Conservation (phyloP, 108 stramenopile genomes). For the Chaetoceros tenuissimus region DNA sequence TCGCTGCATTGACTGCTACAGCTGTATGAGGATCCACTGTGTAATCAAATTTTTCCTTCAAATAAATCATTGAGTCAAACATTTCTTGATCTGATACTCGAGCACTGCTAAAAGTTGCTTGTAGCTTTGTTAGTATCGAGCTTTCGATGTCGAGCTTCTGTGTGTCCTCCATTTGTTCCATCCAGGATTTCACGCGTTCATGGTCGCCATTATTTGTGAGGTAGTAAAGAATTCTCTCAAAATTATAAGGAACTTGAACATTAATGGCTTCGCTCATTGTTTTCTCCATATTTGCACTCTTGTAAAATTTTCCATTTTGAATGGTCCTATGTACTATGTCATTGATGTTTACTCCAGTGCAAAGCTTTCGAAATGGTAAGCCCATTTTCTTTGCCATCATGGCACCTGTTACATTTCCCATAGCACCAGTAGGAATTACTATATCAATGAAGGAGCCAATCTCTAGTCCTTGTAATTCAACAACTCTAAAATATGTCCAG, state of each 20-base stretch:
- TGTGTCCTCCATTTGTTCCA: constrained; percentile 42
- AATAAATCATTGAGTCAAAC: constrained; percentile 30
- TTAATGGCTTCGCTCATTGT: constrained; percentile 87
- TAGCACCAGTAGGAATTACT: constrained; percentile 85
- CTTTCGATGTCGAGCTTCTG: constrained; percentile 25
- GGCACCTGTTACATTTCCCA: constrained; percentile 76
- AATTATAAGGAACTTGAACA: constrained; percentile 85
- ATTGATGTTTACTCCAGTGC: constrained; percentile 72
- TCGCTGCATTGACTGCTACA: constrained; percentile 66
- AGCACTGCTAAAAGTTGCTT: constrained; percentile 55
- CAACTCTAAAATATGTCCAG: constrained; percentile 76
- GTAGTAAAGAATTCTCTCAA: constrained; percentile 79
- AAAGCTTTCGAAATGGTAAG: constrained; percentile 54
- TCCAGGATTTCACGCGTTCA: constrained; percentile 44
- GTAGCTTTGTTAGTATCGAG: constrained; percentile 30
- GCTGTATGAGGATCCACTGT: constrained; percentile 81
- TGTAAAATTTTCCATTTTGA: constrained; percentile 43
- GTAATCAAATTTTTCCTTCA: constrained; percentile 27
- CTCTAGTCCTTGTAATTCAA: constrained; percentile 27
- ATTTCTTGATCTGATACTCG: constrained; percentile 76
- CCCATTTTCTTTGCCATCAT: constrained; percentile 78
- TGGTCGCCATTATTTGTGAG: constrained; percentile 41
- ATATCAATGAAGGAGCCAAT: constrained; percentile 54
- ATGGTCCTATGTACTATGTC: constrained; percentile 65
- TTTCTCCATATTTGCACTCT: constrained; percentile 39